phyloP scores from a whole-genome alignment of 2,329 filamentous ascomycete species.

The Paecilomyces dactylethromorphus region DNA sequence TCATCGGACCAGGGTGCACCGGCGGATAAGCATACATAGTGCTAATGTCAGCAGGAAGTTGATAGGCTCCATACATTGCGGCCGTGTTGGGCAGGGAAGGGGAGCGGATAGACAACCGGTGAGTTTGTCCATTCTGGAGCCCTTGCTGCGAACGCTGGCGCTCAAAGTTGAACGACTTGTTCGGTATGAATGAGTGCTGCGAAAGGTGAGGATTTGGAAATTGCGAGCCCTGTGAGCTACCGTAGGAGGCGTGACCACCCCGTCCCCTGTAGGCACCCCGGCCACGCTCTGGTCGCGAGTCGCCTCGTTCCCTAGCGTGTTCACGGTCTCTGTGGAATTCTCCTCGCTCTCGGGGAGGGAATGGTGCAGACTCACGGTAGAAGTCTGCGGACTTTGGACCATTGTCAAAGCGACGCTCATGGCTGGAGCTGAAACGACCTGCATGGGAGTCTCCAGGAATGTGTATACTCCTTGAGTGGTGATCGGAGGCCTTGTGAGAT shows the following conservation, averaged over 20 bases:
- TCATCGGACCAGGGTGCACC: constrained; percentile 49
- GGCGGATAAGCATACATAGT: constrained; percentile 53
- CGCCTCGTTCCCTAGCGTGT: constrained; percentile 28
- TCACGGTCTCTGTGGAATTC: constrained; percentile 29
- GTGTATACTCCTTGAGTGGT: constrained; percentile 20
- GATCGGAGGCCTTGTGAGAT: constrained; percentile 19
- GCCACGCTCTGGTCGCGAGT: constrained; percentile 32
- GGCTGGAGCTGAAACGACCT: constrained; percentile 19
- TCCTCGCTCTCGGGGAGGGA: constrained; percentile 16
- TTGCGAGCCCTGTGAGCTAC: constrained; percentile 27
- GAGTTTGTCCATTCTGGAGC: constrained; percentile 28
- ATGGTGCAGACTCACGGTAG: constrained; percentile 18
- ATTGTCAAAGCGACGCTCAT: constrained; percentile 33
- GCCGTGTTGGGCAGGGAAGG: constrained; percentile 54
- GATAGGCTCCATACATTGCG: constrained; percentile 43
- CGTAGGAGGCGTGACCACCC: constrained; percentile 30
- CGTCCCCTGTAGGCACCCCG: constrained; percentile 36
- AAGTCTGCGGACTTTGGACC: constrained; percentile 32
- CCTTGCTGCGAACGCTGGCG: constrained; percentile 36
- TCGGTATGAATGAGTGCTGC: constrained; percentile 33
- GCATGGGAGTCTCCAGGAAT: constrained; percentile 27
- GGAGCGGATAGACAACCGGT: constrained; percentile 50
- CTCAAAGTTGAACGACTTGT: constrained; percentile 37
- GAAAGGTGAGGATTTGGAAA: constrained; percentile 33
- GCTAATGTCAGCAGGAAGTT: constrained; percentile 39